A percentile compares a stretch with the other conserved stretches of the same genome.
Evolutionary conservation across 768 basidiomycete species (phyloP).

Genomic region (Melanogaster broomeanus): DNA sequence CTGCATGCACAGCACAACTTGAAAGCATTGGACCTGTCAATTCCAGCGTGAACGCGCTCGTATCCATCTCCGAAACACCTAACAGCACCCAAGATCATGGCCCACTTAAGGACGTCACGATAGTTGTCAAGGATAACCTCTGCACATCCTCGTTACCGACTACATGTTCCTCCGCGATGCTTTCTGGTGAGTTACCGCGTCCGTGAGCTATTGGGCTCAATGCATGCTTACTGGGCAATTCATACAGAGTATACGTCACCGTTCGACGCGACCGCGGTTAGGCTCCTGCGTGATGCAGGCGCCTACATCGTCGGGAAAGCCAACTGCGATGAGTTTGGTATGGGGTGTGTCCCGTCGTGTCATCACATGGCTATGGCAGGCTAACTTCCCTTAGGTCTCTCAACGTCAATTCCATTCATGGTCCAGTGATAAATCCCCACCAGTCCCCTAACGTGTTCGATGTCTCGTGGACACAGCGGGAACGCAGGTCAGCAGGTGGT

Average conservation of each 20-base stretch:
- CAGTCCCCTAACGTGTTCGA: slow-evolving; percentile 22
- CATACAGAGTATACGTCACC: slow-evolving; percentile 70
- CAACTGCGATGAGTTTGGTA: slow-evolving; percentile 97
- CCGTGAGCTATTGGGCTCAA: neutral
- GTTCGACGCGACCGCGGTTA: slow-evolving; percentile 85
- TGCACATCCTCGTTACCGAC: slow-evolving; percentile 64
- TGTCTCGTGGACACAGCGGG: slow-evolving; percentile 28
- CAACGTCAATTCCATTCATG: slow-evolving; percentile 72
- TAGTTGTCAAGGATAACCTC: slow-evolving; percentile 90
- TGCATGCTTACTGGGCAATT: neutral
- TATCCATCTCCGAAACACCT: slow-evolving; percentile 25
- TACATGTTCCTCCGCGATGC: slow-evolving; percentile 79
- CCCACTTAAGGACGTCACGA: slow-evolving; percentile 42
- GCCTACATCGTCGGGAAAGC: slow-evolving; percentile 84
- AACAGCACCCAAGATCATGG: slow-evolving; percentile 7
- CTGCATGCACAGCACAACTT: slow-evolving; percentile 6
- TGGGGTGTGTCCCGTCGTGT: slow-evolving; percentile 68
- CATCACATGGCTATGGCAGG: neutral
- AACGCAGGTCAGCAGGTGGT: slow-evolving; percentile 77
- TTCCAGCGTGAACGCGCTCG: slow-evolving; percentile 56
- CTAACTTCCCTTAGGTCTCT: slow-evolving; percentile 56
- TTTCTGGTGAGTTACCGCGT: slow-evolving; percentile 48
- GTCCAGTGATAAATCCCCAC: slow-evolving; percentile 80
- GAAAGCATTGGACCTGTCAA: slow-evolving; percentile 30
- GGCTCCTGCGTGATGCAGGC: slow-evolving; percentile 55